Evolutionary conservation across 139 green algal genomes (phyloP).

Genomic region (Picochlorum sp.): DNA sequence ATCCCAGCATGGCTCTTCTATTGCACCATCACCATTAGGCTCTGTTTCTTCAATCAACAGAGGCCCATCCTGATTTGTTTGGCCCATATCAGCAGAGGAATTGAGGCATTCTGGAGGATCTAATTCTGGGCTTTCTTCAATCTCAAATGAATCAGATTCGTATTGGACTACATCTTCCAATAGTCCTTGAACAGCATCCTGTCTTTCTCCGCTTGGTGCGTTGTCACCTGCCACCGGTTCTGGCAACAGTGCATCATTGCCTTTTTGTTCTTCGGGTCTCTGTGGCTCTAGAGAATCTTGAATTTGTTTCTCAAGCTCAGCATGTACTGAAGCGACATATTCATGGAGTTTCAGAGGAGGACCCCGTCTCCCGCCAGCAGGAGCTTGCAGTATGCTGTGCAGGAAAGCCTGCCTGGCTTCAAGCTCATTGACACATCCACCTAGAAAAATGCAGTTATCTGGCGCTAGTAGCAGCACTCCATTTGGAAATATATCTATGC

Average conservation of each 20-base stretch:
- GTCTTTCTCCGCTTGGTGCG: not conserved
- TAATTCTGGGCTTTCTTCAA: too few relatives aligned
- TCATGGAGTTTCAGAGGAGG: conserved; percentile 7
- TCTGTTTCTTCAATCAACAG: too few relatives aligned
- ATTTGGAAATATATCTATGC: not conserved
- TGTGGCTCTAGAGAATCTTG: not conserved
- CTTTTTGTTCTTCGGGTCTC: not conserved
- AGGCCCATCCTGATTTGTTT: too few relatives aligned
- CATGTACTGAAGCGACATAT: not conserved
- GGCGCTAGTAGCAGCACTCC: conserved; percentile 56
- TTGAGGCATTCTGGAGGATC: too few relatives aligned
- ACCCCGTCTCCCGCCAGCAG: conserved; percentile 4
- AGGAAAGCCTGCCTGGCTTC: conserved; percentile 25
- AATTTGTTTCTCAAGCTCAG: not conserved
- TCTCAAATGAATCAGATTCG: too few relatives aligned
- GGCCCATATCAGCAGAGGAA: too few relatives aligned
- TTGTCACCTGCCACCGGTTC: not conserved
- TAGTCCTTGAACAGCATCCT: too few relatives aligned
- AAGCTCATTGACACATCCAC: conserved; percentile 38
- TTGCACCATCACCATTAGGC: too few relatives aligned
- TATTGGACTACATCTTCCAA: too few relatives aligned
- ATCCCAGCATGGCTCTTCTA: too few relatives aligned
- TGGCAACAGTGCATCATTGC: too few relatives aligned
- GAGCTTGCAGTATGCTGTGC: conserved; percentile 22
- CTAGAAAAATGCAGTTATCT: conserved; percentile 42